Conservation (phyloP, 1,139 yeast genomes). For the Komagataea norvegica region DNA sequence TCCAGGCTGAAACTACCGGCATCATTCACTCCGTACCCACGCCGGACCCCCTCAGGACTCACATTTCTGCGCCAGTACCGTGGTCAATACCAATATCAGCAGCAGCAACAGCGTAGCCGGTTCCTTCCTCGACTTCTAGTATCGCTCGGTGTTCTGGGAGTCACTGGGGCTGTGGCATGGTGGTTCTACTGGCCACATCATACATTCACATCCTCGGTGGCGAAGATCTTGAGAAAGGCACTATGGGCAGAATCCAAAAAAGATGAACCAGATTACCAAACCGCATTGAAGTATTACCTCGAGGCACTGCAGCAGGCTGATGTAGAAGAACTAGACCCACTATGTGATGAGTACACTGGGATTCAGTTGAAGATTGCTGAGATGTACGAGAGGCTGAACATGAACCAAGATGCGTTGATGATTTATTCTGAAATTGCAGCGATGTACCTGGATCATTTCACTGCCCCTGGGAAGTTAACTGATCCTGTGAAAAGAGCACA, state of each 20-base stretch:
- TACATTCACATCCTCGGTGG: conserved; percentile 54
- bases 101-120: conserved; percentile 2
- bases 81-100: conserved; percentile 2
- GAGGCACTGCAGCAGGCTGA: conserved; percentile 47
- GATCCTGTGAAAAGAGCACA: conserved; percentile 42
- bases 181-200: conserved; percentile 60
- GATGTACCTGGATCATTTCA: conserved; percentile 54
- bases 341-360: conserved; percentile 76
- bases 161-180: conserved; percentile 38
- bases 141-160: conserved; percentile 31
- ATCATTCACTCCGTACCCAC: too few relatives aligned
- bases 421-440: conserved; percentile 65
- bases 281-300: conserved; percentile 66
- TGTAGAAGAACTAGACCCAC: conserved; percentile 43
- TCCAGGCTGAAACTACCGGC: too few relatives aligned
- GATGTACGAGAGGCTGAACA: conserved; percentile 67
- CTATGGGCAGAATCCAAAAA: conserved; percentile 80
- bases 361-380: conserved; percentile 82
- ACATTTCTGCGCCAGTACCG: not conserved
- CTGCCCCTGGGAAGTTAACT: conserved; percentile 31
- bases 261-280: conserved; percentile 55
- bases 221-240: conserved; percentile 64
- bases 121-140: conserved; percentile 1
- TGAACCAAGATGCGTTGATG: conserved; percentile 58
- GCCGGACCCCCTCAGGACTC: too few relatives aligned